Evolutionary conservation across 768 basidiomycete genomes (phyloP).

Genomic region (Lactifluus volemus): DNA sequence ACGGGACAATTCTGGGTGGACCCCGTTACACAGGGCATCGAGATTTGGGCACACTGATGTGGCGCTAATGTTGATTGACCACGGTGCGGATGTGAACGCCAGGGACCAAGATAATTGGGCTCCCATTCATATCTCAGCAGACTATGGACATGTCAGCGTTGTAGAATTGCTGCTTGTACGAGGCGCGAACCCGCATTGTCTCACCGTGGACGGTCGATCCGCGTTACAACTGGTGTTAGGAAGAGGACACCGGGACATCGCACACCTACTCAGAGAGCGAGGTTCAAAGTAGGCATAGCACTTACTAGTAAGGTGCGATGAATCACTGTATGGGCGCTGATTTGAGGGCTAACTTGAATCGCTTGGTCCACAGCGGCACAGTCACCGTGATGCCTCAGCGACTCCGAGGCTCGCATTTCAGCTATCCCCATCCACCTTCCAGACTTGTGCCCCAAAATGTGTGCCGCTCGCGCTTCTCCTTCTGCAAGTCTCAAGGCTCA

Average conservation of each 20-base stretch:
- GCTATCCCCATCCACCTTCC: no score
- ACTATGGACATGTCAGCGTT: background rate
- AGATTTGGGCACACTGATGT: background rate
- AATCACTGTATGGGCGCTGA: background rate
- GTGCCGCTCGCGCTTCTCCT: no score
- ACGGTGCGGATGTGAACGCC: background rate
- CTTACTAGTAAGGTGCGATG: background rate
- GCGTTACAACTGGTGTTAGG: background rate
- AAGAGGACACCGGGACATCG: background rate
- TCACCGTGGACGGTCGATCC: background rate
- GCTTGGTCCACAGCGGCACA: no score
- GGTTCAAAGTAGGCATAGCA: background rate
- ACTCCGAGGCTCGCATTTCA: no score
- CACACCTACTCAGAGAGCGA: background rate
- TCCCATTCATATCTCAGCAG: background rate
- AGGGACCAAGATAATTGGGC: background rate
- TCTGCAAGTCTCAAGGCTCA: no score
- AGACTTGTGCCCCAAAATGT: no score
- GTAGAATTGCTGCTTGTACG: background rate
- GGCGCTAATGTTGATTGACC: background rate
- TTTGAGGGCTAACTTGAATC: no score
- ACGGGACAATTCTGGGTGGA: background rate
- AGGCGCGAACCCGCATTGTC: background rate
- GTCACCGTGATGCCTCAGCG: no score
- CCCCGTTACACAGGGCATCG: background rate